Evolutionary conservation across 2,329 filamentous ascomycete species (phyloP), one percentile per base, ranked within the genome.

Genomic region (Teratosphaeria viscida): DNA sequence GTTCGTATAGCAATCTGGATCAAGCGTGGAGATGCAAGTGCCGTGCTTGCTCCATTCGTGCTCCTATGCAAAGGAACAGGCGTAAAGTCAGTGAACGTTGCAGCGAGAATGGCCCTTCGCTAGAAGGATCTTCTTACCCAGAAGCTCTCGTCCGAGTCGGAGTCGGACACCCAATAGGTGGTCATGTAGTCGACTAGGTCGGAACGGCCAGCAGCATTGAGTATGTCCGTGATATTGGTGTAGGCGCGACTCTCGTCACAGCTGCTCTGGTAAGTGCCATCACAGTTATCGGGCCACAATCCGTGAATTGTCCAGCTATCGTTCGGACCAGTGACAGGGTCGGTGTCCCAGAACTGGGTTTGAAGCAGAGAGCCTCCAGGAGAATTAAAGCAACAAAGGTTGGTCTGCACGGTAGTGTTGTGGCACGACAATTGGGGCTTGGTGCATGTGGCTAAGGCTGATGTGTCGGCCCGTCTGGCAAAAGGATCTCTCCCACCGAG

Each of bases 331-430:
- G 83, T 81, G 1, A 80, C 75, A 1, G 86, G 86, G 60, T 81
- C 70, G 0, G 83, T 81, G 68, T 91, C 87, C 88, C 88, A 91
- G 75, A 91, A 90, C 67, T 91, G 88, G 2, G 88, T 90, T 72
- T 84, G 82, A 4, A 90, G 78, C 54, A 91, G 75, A 62, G 88
- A 82, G 6, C 88, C 88, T 5, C 86, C 84, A 0, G 87, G 87
- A 26, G 82, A 79, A 68, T 88, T 88, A 76, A 90, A 88, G 74
- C 88, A 91, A 76, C 88, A 91, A 7, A 85, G 81, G 67, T 90
- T 79, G 56, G 78, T 71, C 19, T 82, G 79, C 5, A 74, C 73
- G 3, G 83, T 83, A 5, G 80, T 82, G 68, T 85, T 85, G 60
- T 85, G 81, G 68, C 87, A 90, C 66, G 84, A 87, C 57, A 86